A percentile compares a stretch with the other conserved stretches of the same genome.
Evolutionary conservation across 345 rosid genomes (phyloP).

Genomic region (Sisymbrium irio): DNA sequence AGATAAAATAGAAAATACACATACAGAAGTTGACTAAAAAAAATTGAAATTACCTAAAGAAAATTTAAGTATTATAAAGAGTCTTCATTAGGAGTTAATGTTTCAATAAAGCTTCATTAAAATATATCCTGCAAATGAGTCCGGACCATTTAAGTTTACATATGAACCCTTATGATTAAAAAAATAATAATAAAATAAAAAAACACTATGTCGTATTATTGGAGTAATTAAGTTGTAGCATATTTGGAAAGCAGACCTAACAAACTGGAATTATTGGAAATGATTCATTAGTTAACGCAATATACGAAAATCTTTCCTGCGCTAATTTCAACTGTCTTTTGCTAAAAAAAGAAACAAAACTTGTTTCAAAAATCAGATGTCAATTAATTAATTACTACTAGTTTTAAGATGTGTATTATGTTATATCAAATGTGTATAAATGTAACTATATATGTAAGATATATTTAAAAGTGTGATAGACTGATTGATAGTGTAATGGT

Average conservation of each 20-base stretch:
- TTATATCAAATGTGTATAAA: neutral
- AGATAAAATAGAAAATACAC: neutral
- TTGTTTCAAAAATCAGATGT: neutral
- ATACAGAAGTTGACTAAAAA: neutral
- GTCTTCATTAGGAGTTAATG: neutral
- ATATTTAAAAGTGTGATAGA: too few species aligned
- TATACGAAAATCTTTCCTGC: neutral
- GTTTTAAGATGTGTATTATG: neutral
- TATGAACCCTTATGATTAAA: too few species aligned
- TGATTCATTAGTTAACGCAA: neutral
- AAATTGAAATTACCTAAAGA: too few species aligned
- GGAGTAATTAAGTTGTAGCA: too few species aligned
- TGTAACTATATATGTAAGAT: too few species aligned
- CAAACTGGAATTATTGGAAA: neutral
- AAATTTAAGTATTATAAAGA: too few species aligned
- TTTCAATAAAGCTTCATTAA: neutral
- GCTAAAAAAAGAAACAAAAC: neutral
- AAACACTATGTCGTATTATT: too few species aligned
- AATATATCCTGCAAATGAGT: neutral
- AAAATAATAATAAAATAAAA: too few species aligned
- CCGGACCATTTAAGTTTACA: too few species aligned
- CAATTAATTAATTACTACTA: neutral
- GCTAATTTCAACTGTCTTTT: neutral
- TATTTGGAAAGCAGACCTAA: too few species aligned
- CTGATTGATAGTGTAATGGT: too few species aligned